These are phyloP conservation scores for Clitopilus passeckerianus DNA, from an alignment of 768 basidiomycete genomes.

Conservation along the genomic window DNA sequence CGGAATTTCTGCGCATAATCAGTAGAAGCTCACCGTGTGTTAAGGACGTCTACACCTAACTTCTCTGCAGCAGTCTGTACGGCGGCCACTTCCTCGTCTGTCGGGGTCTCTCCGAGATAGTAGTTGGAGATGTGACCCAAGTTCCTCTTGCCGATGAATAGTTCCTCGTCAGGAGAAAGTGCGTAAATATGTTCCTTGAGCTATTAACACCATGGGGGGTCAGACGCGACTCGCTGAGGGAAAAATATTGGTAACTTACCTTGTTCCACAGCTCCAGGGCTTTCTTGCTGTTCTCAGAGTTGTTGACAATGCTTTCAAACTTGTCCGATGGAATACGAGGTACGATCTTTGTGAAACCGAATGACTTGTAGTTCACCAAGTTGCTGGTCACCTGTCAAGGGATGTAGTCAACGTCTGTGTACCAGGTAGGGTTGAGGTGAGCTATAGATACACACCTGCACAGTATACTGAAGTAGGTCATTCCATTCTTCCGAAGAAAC, in stretches of 20 bases:
- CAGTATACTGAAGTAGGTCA: slow-evolving; percentile 64
- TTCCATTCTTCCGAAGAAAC: slow-evolving; percentile 61
- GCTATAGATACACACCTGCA: slow-evolving; percentile 47
- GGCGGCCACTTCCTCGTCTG: slow-evolving; percentile 73
- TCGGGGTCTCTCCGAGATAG: slow-evolving; percentile 69
- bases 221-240: background rate
- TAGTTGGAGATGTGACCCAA: slow-evolving; percentile 82
- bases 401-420: background rate
- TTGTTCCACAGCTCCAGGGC: slow-evolving; percentile 60
- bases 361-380: slow-evolving; percentile 72
- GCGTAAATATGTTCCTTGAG: slow-evolving; percentile 75
- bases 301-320: slow-evolving; percentile 58
- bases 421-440: background rate
- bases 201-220: slow-evolving; percentile 27
- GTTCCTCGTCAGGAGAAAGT: slow-evolving; percentile 52
- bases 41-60: slow-evolving; percentile 69
- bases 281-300: slow-evolving; percentile 53
- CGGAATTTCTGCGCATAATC: background rate
- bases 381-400: slow-evolving; percentile 46
- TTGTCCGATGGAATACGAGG: slow-evolving; percentile 60
- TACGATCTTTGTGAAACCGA: slow-evolving; percentile 84
- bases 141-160: slow-evolving; percentile 76
- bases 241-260: slow-evolving; percentile 27
- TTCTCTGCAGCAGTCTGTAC: slow-evolving; percentile 76
- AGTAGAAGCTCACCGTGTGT: slow-evolving; percentile 58